Evolutionary conservation across 73 alveolate genomes (phyloP).

Genomic region (Durusdinium trenchii): DNA sequence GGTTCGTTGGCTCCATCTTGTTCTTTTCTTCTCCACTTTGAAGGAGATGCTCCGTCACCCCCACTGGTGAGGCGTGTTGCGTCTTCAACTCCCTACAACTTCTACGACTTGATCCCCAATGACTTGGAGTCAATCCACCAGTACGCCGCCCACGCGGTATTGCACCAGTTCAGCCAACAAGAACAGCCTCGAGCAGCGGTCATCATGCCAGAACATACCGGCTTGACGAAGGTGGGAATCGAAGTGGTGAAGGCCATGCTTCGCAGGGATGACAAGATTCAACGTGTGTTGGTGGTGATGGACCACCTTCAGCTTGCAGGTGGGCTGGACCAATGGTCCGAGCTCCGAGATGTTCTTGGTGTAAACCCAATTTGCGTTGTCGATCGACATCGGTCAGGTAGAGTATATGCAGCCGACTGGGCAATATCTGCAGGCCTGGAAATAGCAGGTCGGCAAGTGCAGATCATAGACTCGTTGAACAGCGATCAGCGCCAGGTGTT

Average conservation of each 20-base stretch:
- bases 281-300: not conserved
- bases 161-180: not conserved
- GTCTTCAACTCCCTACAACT: too few species aligned
- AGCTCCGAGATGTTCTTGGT: not conserved
- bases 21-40: too few species aligned
- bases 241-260: slow-evolving; percentile 24
- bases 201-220: slow-evolving; percentile 49
- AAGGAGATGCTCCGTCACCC: too few species aligned
- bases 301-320: not conserved
- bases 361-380: too few species aligned
- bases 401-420: not conserved
- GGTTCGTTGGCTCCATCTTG: too few species aligned
- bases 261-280: not conserved
- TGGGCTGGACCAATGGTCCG: not conserved
- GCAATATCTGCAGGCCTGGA: not conserved
- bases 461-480: not conserved
- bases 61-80: too few species aligned
- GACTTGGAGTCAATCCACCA: slow-evolving; percentile 31
- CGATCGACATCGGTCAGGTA: not conserved
- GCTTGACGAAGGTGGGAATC: slow-evolving; percentile 18
- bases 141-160: slow-evolving; percentile 21
- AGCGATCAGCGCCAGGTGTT: not conserved
- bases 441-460: not conserved
- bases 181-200: not conserved
- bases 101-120: slow-evolving; percentile 8